Evolutionary conservation across 768 basidiomycete genomes (phyloP), one percentile per base, ranked within the genome.

Genomic region (Coprinopsis marcescibilis): DNA sequence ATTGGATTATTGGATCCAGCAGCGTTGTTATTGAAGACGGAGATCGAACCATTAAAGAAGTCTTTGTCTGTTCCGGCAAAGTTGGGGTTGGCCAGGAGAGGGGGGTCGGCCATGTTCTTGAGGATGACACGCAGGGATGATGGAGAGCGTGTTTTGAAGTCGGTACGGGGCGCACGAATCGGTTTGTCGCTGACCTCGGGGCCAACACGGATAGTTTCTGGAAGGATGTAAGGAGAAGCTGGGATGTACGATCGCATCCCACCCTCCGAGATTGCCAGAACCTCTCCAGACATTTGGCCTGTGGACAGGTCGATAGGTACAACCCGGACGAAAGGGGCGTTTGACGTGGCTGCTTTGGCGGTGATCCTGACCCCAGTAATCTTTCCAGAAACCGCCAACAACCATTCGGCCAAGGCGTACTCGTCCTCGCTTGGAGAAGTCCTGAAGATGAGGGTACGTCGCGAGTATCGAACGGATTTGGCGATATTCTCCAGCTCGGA

Each of bases 401-500:
- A 55, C 69, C 69, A 71, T 52, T 70, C 69, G 0, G 67, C 69
- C 62, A 67, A 60, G 0, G 67, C 65, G 49, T 55, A 71, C 47
- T 69, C 64, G 15, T 60, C 54, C 27, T 62, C 62, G 24, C 57
- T 58, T 12, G 57, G 25, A 2, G 61, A 61, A 2, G 66, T 68
- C 8, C 66, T 59, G 51, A 60, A 71, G 29, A 71, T 71, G 24
- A 66, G 55, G 0, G 61, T 65, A 32, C 67, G 54, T 7, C 60
- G 56, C 0, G 67, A 68, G 15, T 66, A 49, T 14, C 60, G 53
- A 10, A 69, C 60, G 27, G 61, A 62, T 40, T 60, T 59, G 10
- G 65, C 55, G 41, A 66, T 60, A 33, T 63, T 55, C 45, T 63
- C 59, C n/a, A 71, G 53, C 20, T 68, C 59, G 36, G 63, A 58